Evolutionary conservation across 208 protist species (phyloP).

Genomic region (Leishmania lainsoni): DNA sequence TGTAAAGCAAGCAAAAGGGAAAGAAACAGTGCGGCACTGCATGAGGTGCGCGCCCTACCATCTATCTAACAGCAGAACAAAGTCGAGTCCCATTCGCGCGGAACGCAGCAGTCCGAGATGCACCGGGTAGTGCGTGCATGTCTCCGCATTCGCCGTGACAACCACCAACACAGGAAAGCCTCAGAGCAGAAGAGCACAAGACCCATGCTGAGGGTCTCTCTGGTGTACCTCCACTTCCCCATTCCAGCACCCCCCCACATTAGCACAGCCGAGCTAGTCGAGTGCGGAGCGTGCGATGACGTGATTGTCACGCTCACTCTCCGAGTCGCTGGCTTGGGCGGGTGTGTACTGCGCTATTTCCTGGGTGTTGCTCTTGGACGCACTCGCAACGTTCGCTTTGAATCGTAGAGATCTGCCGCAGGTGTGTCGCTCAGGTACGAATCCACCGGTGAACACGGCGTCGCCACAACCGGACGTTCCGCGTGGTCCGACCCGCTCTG

Average conservation of each 20-base stretch:
- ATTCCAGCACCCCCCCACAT: not conserved
- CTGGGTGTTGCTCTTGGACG: not conserved
- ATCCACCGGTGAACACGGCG: not conserved
- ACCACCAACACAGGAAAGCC: not conserved
- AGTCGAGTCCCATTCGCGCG: not conserved
- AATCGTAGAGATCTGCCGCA: not conserved
- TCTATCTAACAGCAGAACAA: not conserved
- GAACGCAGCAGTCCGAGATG: not conserved
- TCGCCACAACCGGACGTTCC: not conserved
- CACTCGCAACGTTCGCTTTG: too few relatives aligned
- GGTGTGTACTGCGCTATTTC: constrained; percentile 34
- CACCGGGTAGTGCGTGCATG: not conserved
- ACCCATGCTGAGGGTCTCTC: not conserved
- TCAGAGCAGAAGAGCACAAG: not conserved
- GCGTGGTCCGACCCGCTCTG: not conserved
- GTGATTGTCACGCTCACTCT: constrained; percentile 77
- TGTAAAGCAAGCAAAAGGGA: not conserved
- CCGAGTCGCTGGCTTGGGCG: constrained; percentile 70
- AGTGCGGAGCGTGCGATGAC: constrained; percentile 71
- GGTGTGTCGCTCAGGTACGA: constrained; percentile 42
- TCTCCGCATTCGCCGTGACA: not conserved
- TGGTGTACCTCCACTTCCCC: not conserved
- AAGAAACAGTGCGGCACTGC: too few relatives aligned
- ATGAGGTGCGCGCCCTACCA: not conserved
- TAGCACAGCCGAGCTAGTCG: constrained; percentile 33